These are phyloP conservation scores for Hortaea werneckii DNA, from an alignment of 2,329 filamentous ascomycete genomes.

Conservation along the genomic window DNA sequence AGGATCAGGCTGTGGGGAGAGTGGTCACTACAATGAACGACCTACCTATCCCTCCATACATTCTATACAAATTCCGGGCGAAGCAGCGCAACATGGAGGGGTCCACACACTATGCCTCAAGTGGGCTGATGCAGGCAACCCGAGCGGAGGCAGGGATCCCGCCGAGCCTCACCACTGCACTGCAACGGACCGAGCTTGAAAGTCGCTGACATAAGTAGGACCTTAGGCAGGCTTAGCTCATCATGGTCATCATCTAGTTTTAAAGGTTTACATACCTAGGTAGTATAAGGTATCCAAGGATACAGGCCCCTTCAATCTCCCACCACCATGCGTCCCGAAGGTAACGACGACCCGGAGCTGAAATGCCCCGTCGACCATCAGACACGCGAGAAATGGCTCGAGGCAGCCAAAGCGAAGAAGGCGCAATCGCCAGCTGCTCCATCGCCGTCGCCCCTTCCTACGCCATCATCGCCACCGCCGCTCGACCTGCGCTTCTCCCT, in stretches of 20 bases:
- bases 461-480: slow-evolving; percentile 5
- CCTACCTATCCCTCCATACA: not conserved
- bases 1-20: not conserved
- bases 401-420: slow-evolving; percentile 47
- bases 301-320: not conserved
- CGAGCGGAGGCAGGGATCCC: no score
- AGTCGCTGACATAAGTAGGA: no score
- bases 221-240: no score
- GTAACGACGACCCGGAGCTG: slow-evolving; percentile 31
- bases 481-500: slow-evolving; percentile 22
- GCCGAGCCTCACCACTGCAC: not conserved
- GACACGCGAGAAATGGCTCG: slow-evolving; percentile 77
- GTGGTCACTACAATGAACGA: not conserved
- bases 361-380: slow-evolving; percentile 83
- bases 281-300: no score
- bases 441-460: slow-evolving; percentile 1
- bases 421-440: slow-evolving; percentile 18
- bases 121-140: no score
- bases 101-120: no score
- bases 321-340: slow-evolving; percentile 17
- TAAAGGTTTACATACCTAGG: no score
- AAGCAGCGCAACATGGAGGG: no score
- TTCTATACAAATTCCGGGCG: not conserved
- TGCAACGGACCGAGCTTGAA: not conserved
- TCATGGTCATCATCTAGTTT: no score